Evolutionary conservation across 768 basidiomycete genomes (phyloP), one percentile per base, ranked within the genome.

Genomic region (Lactifluus hygrophoroides): DNA sequence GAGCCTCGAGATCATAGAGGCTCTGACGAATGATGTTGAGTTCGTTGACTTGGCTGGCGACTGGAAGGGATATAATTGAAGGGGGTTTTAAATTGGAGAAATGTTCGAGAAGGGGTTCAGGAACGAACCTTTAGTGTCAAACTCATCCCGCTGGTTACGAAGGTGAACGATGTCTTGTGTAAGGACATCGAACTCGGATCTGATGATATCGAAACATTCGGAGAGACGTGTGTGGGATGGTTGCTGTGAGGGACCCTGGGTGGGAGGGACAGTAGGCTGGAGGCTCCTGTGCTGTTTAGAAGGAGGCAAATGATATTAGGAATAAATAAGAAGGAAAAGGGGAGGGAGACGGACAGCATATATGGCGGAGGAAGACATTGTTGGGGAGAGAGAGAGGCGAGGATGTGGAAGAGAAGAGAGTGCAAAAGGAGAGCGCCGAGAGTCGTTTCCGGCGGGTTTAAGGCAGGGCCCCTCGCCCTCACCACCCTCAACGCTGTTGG

Each of bases 1-100:
- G 86, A 0, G 83, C 75, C 69, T 99, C 95, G 55, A 99, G 84
- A 64, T 97, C 93, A 68, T 94, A 94, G 11, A 97, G 77, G 2
- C 88, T 83, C 67, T 92, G 86, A 35, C 93, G 83, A 66, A 99
- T 93, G 68, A 86, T 83, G 64, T 87, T 89, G 54, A 97, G 76
- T 69, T 98, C 95, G 69, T 84, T 88, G 61, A 97, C 85, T 72
- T 98, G 95, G 27, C 77, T 77, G 5, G 80, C 79, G 49, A 91
- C 90, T 91, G 69, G 1, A 23, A 35, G 48, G 56, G 44, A 48
- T 7, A 2, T 2, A 40, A 7, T 42, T 1, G 32, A 46, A 32
- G 45, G 30, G 6, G 13, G 6, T 37, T 51, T 57, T 25, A 56
- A 50, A 27, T 50, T 10, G 28, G 52, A 40, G 53, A 51, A n/a